Evolutionary conservation across 2,329 filamentous ascomycete species (phyloP).

Genomic region (Pseudogymnoascus sp.): DNA sequence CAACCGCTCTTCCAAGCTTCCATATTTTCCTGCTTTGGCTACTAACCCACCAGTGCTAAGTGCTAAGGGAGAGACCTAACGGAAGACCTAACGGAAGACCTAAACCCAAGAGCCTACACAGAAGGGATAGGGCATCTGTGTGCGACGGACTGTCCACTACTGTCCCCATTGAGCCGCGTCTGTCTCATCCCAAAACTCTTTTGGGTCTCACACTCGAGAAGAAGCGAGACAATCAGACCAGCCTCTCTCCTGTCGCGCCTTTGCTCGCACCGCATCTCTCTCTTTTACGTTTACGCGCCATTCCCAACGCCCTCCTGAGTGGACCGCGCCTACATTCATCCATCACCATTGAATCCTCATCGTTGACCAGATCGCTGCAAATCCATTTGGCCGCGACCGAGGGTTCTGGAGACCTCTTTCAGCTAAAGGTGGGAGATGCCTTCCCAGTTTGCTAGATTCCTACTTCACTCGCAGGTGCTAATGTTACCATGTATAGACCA

Average conservation of each 20-base stretch:
- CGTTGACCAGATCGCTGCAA: background rate
- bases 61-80: background rate
- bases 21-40: background rate
- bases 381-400: background rate
- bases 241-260: background rate
- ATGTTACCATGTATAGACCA: constrained; percentile 1
- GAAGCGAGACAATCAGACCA: background rate
- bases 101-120: background rate
- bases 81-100: background rate
- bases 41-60: background rate
- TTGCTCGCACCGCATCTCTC: background rate
- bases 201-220: background rate
- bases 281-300: background rate
- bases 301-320: background rate
- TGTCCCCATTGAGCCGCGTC: background rate
- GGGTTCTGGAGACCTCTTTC: background rate
- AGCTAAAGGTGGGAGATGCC: background rate
- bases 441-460: background rate
- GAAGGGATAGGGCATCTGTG: background rate
- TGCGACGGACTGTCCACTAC: background rate
- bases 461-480: background rate
- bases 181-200: background rate
- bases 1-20: background rate
- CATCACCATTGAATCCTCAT: background rate
- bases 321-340: background rate